Percentiles rank a stretch among this genome's conserved stretches.
Conservation (phyloP, 2,329 filamentous ascomycete genomes). For the Xylogone sp. region DNA sequence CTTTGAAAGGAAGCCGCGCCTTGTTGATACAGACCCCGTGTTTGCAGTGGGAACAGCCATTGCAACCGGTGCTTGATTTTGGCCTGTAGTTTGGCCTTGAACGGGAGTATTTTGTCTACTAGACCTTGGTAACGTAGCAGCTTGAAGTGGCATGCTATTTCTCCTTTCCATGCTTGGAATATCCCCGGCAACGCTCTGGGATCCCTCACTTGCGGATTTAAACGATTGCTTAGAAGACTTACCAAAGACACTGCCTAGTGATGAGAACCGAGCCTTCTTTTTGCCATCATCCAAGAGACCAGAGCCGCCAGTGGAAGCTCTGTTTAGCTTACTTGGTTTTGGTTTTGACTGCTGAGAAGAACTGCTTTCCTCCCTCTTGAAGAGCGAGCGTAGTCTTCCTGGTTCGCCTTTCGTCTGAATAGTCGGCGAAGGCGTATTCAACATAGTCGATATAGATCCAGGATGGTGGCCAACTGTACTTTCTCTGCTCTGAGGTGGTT, state of each 20-base stretch:
- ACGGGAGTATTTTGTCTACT: background rate
- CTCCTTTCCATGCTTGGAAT: background rate
- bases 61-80: too few relatives aligned
- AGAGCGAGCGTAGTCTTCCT: constrained; percentile 33
- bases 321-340: constrained; percentile 23
- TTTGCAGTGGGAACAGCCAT: too few relatives aligned
- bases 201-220: background rate
- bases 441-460: constrained; percentile 23
- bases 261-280: constrained; percentile 44
- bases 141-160: background rate
- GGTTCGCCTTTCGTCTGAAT: constrained; percentile 18
- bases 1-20: background rate
- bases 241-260: constrained; percentile 20
- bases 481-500: constrained; percentile 27
- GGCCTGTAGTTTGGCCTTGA: too few relatives aligned
- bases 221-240: constrained; percentile 9
- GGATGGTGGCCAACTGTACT: constrained; percentile 24
- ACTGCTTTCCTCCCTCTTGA: constrained; percentile 19
- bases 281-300: constrained; percentile 16
- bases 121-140: background rate
- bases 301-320: constrained; percentile 15
- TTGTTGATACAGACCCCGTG: background rate
- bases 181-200: background rate
- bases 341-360: constrained; percentile 13
- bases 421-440: constrained; percentile 13